Evolutionary conservation across 345 rosid species (phyloP), one percentile per base, ranked within the genome.

Genomic region (Abelmoschus esculentus): DNA sequence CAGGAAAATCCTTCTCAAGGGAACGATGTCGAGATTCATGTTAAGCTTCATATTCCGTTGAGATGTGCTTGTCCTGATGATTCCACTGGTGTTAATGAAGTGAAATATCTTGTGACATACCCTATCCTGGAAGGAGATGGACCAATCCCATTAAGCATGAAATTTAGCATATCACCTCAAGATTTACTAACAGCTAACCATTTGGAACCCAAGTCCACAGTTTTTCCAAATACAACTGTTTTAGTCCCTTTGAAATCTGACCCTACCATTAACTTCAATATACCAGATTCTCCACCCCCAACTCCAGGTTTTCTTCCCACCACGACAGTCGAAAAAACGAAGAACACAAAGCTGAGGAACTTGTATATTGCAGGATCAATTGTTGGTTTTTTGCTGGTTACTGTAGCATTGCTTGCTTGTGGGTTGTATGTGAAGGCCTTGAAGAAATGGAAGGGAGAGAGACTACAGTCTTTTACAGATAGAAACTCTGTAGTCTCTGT

Each of bases 1-100:
- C 34, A 72, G 29, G 82, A 66, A 42, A 87, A 87, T 54, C 73
- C 70, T 7, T 29, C 66, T 66, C 54, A 29, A 40, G 74, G 49
- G 19, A 70, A 18, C 49, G 4, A 40, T 60, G 46, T 70, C 6
- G 11, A 54, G 32, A 78, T 28, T 5, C 81, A 84, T 19, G 55
- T 79, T 17, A 7, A 67, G 62, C 78, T 88, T 67, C 62, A 49
- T 47, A 73, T 83, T 46, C 88, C 87, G 17, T 44, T 88, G 67
- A 84, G 47, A 75, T 88, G 92, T 74, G 88, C 88, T 3, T 86
- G 92, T 72, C 88, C 85, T n/a, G 72, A 75, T 40, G 72, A 71
- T 34, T 60, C 34, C 2, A 50, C 71, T 4, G 47, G 15, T 0
- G 19, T 18, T 26, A 34, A 13, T 38, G 72, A 67, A 34, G 66